phyloP scores from a whole-genome alignment of 352 stramenopile species.

The Thalassiosira mediterranea region DNA sequence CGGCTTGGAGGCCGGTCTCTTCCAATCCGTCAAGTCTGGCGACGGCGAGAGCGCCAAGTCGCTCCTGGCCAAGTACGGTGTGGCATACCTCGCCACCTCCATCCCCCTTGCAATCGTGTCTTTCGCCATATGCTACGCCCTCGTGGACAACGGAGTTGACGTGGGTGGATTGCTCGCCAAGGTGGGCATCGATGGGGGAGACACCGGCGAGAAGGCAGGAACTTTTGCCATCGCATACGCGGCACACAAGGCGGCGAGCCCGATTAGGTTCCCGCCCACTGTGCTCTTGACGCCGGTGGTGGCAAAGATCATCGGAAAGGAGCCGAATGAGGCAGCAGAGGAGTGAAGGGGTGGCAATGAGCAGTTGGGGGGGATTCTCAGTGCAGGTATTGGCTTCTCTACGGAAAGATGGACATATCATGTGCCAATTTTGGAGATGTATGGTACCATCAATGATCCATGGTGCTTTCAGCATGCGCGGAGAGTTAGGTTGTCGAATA shows the following conservation, averaged over 20 bases:
- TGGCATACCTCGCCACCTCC: constrained; percentile 87
- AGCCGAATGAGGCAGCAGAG: constrained; percentile 58
- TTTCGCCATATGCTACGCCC: constrained; percentile 85
- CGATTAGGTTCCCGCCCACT: constrained; percentile 88
- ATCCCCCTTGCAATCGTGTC: constrained; percentile 86
- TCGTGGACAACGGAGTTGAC: constrained; percentile 86
- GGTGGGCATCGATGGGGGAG: constrained; percentile 80
- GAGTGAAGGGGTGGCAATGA: constrained; percentile 17
- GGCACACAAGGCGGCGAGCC: constrained; percentile 87
- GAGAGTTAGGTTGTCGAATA: too few species aligned
- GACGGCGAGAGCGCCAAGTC: constrained; percentile 80
- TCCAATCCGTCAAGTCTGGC: constrained; percentile 74
- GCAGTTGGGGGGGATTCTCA: not conserved
- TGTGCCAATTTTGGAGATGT: too few species aligned
- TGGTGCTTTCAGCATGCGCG: too few species aligned
- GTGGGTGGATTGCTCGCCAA: constrained; percentile 81
- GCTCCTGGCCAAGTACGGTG: constrained; percentile 86
- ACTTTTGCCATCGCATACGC: constrained; percentile 89
- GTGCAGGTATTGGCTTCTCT: too few species aligned
- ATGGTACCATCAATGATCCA: too few species aligned
- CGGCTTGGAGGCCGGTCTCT: constrained; percentile 83
- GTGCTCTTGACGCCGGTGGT: constrained; percentile 87
- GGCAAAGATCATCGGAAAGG: constrained; percentile 87
- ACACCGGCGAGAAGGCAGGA: constrained; percentile 78
- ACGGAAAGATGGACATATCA: too few species aligned